Conservation (phyloP, 2,329 filamentous ascomycete species). For the Aspergillus hiratsukae region DNA sequence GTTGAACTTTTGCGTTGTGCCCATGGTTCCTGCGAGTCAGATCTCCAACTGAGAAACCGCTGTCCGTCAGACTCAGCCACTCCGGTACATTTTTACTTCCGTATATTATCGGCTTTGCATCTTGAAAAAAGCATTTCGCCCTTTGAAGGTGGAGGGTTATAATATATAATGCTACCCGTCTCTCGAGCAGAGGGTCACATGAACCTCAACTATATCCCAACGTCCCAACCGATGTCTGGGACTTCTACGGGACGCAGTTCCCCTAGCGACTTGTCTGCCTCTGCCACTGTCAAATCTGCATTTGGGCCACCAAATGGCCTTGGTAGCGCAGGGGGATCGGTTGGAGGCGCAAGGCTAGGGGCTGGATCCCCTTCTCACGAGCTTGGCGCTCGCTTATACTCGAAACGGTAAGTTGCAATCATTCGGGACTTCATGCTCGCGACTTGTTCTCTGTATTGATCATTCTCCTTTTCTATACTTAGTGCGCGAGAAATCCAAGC, state of each 20-base stretch:
- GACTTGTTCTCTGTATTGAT: conserved; percentile 6
- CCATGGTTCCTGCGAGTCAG: conserved; percentile 22
- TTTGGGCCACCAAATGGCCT: conserved; percentile 65
- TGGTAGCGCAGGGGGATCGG: conserved; percentile 47
- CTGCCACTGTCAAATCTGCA: conserved; percentile 63
- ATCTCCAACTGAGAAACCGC: conserved; percentile 15
- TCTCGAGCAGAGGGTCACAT: conserved; percentile 77
- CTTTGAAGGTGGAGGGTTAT: conserved; percentile 33
- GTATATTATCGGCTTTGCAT: conserved; percentile 1
- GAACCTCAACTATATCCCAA: conserved; percentile 73
- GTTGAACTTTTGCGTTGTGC: conserved; percentile 1
- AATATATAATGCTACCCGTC: conserved; percentile 88
- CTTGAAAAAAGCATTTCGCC: conserved; percentile 12
- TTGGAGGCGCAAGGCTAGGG: conserved; percentile 66
- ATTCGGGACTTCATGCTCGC: background rate
- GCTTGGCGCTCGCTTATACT: conserved; percentile 73
- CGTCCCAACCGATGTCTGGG: conserved; percentile 65
- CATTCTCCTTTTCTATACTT: conserved; percentile 6
- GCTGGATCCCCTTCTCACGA: conserved; percentile 97
- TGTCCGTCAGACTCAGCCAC: conserved; percentile 5
- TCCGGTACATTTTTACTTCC: conserved; percentile 1
- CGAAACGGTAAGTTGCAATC: conserved; percentile 70
- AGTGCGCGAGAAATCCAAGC: conserved; percentile 96
- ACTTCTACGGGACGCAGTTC: conserved; percentile 78
- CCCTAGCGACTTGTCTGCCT: conserved; percentile 67